Evolutionary conservation across 768 basidiomycete genomes (phyloP), one percentile per base, ranked within the genome.

Genomic region (Holtermannia corniformis): DNA sequence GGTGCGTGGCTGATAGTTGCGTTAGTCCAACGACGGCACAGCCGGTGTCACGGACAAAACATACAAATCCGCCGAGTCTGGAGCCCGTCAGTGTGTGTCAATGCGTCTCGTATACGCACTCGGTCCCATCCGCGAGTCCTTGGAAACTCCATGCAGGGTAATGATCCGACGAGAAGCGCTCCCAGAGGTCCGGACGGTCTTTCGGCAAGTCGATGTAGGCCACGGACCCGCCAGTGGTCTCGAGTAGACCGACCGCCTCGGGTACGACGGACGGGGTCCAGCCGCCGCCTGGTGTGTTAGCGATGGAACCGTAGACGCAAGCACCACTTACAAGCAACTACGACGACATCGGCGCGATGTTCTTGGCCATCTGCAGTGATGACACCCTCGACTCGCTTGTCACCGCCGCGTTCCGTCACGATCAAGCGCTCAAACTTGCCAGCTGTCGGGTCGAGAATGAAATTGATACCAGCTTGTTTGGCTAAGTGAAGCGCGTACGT

Each of bases 201-300:
- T 50, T 40, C 11, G 61, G 61, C 2, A 63, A 41, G n/a, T 52
- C 44, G 24, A 63, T 52, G 43, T 47, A 55, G 5, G 44, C 27
- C 2, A 63, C 58, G 16, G 58, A 57, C 5, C 61, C 61, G 5
- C 54, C 61, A 14, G 61, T 63, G 5, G 61, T 56, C 40, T 63
- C 58, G 3, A 63, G 49, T 19, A 63, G 23, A 13, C 44, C 22
- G 3, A 47, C 14, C 7, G 47, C 56, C 22, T 57, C 52, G 20
- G 61, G 59, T 3, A 63, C 49, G 32, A 63, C 46, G 14, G 52
- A 43, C 1, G 61, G 59, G 16, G 58, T 63, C 61, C 61, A 63
- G 4, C 58, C 59, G 13, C 61, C 61, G 22, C 61, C 61, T 62
- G n/a, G 26, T 14, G 5, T 4, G 11, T 40, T 40, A 4, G 10